Base-by-base conservation (phyloP, 75 land plant genomes). In the Cryptomeria japonica region DNA sequence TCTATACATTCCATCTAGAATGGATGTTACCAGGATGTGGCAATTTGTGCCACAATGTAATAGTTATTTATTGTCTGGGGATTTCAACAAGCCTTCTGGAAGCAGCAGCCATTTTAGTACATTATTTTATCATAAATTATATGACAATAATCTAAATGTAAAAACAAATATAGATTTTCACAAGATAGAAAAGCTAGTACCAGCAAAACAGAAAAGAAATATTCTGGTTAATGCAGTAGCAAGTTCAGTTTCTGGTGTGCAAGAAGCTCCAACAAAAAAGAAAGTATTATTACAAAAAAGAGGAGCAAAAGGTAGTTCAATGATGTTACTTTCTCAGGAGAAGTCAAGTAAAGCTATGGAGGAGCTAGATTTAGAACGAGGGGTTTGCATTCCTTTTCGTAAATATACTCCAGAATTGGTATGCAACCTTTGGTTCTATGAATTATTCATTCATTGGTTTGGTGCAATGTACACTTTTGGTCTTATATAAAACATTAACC, bases 321-420 rank as follows among this genome's bases (percentile, higher is more conserved):
- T 37, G 41, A 85, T 5, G 22, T 18, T 11, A 7, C 3, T 37
- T 34, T 55, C 49, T 18, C 22, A 82, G 73, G 88, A 46, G 9
- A 87, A 58, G 47, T 89, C 91, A 2, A 91, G 90, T 84, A 92
- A 87, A 72, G 97, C 99, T 15, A 85, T 97, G 95, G 99, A 98
- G 82, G 94, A 89, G 87, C 94, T 98, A 2, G 99, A 98, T 77
- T 88, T 98, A 55, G 99, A 98, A 90, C 95, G 99, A 32, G 99
- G 99, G 31, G 99, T 97, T 86, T 98, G 99, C 87, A 88, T 95
- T 68, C 99, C 98, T 12, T 97, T 96, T 87, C 93, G 99, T 55
- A 98, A 95, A 88, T 98, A 98, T 91, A 89, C 96, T 1, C 99
- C 99, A 6, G 96, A 98, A 86, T 87, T 88, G 83, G 99, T 98